Evolutionary conservation across 2,329 filamentous ascomycete species (phyloP).

Genomic region (Alternaria brassicae): DNA sequence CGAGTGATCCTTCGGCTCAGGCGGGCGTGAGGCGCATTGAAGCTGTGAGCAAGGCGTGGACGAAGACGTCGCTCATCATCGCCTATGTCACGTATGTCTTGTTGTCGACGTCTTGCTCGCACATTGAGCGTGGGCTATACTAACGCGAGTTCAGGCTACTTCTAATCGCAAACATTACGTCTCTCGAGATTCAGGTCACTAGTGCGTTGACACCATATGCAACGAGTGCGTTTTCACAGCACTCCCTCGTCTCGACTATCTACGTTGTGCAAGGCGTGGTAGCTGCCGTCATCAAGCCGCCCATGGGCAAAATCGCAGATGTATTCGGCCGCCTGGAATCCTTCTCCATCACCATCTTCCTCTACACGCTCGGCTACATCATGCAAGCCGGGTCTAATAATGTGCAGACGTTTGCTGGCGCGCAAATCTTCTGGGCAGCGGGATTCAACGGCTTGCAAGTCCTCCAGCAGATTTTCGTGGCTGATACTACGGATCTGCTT

Average conservation of each 20-base stretch:
- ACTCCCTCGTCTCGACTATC: constrained; percentile 71
- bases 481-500: constrained; percentile 64
- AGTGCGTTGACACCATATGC: constrained; percentile 68
- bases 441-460: constrained; percentile 67
- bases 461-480: constrained; percentile 69
- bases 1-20: constrained; percentile 39
- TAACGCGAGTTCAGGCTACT: constrained; percentile 45
- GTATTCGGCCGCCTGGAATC: constrained; percentile 69
- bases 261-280: constrained; percentile 70
- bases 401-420: constrained; percentile 60
- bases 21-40: constrained; percentile 59
- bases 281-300: constrained; percentile 66
- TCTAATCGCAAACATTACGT: constrained; percentile 70
- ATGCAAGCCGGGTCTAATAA: constrained; percentile 64
- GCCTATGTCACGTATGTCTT: constrained; percentile 54
- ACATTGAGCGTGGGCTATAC: too few species aligned
- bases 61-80: constrained; percentile 54
- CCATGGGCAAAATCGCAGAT: constrained; percentile 67
- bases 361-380: constrained; percentile 65
- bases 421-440: constrained; percentile 68
- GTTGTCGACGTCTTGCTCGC: too few species aligned
- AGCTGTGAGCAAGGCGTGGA: constrained; percentile 59
- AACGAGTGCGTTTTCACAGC: constrained; percentile 69
- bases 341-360: constrained; percentile 61
- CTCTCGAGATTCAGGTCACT: constrained; percentile 70